phyloP scores from a whole-genome alignment of 306 rosid species.

The Citrullus colocynthis region DNA sequence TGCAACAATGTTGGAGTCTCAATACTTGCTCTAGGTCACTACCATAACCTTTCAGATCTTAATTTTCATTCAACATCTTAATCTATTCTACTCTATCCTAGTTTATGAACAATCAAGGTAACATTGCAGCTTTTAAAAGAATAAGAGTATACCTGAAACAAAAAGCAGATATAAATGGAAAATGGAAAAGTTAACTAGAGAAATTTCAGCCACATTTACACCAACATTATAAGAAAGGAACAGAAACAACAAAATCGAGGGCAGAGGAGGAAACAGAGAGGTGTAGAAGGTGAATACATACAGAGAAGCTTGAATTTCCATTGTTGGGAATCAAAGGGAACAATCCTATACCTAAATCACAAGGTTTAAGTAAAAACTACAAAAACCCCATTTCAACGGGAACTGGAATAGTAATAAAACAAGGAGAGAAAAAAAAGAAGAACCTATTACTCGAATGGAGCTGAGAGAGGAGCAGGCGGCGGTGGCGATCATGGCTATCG shows the following conservation, averaged over 20 bases:
- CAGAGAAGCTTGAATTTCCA: constrained; percentile 12
- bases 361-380: neutral
- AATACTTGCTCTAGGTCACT: too few relatives aligned
- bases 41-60: too few relatives aligned
- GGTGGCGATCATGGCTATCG: constrained; percentile 16
- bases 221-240: neutral
- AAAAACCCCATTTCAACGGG: neutral
- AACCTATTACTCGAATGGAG: constrained; percentile 24
- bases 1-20: too few relatives aligned
- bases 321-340: constrained; percentile 9
- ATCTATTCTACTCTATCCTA: too few relatives aligned
- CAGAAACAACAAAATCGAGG: neutral
- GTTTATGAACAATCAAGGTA: neutral
- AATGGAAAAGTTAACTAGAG: neutral
- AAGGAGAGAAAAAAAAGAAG: constrained; percentile 6
- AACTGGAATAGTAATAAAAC: neutral
- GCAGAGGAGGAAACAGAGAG: neutral
- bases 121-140: too few relatives aligned
- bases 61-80: too few relatives aligned
- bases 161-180: too few relatives aligned
- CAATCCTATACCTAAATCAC: constrained; percentile 15
- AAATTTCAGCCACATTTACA: neutral
- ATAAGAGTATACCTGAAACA: too few relatives aligned
- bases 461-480: constrained; percentile 17
- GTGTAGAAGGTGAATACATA: constrained; percentile 8